Evolutionary conservation across 208 protist species (phyloP), one percentile per base, ranked within the genome.

Genomic region (Angomonas ambiguus): DNA sequence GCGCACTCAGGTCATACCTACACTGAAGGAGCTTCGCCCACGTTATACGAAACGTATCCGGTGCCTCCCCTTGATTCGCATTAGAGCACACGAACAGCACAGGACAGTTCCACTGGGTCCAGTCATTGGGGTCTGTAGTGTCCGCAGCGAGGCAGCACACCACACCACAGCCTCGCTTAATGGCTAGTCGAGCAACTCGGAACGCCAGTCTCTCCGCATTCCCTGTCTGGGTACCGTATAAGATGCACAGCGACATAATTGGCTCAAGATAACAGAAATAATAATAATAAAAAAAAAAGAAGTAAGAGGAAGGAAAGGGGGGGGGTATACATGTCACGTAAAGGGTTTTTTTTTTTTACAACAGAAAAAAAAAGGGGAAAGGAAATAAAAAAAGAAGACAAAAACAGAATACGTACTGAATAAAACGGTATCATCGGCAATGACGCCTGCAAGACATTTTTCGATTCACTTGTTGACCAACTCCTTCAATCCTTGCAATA

Each of bases 151-250:
- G 64, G 42, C 80, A 88, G 18, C 62, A 62, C 51, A 88, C 85
- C 0, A 33, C 16, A 34, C 62, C 51, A 2, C 83, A 62, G 18
- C 90, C 85, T 4, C 77, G 75, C 24, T 74, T 63, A 41, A 92
- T 53, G 0, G 85, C 82, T 45, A 87, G 66, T 3, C 87, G 82
- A 22, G 72, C 72, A 0, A 95, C 55, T 5, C 73, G 79, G 42
- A 80, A 79, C 4, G 87, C 85, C 35, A 88, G 28, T 2, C 76
- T 72, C 72, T 95, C 87, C 1, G 90, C 84, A 42, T 69, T 88
- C 51, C 90, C 90, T 2, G 79, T 89, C 51, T 95, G 87, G 3
- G 90, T 89, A 5, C 90, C 90, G 69, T 92, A 95, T 1, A 93
- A 56, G 64, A 95, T 88, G 1, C 71, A 80, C 38, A 95, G 45